These are phyloP conservation scores for Cylindrodendrum hubeiense DNA, from an alignment of 2,329 filamentous ascomycete species.

Conservation along the genomic window DNA sequence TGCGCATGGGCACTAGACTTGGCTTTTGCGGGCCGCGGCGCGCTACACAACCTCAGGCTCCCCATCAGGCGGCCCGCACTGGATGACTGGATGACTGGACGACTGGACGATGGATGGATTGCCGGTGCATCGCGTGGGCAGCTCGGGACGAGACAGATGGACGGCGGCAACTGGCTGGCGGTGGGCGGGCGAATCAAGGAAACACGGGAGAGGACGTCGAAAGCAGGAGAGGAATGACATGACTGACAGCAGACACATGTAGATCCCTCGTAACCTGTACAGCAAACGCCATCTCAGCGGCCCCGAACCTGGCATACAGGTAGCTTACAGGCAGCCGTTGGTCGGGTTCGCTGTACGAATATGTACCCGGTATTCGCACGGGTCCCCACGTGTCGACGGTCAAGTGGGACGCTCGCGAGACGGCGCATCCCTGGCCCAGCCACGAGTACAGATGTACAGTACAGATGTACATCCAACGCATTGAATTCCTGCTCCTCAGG, in stretches of 20 bases:
- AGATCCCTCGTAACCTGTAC: neutral
- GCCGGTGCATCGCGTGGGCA: too few relatives aligned
- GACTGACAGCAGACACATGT: neutral
- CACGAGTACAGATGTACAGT: neutral
- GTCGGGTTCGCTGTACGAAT: neutral
- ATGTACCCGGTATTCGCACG: neutral
- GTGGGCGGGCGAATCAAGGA: neutral
- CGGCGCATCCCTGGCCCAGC: constrained; percentile 17
- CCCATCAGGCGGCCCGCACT: neutral
- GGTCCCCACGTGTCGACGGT: constrained; percentile 28
- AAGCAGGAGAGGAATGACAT: neutral
- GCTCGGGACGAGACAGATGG: neutral
- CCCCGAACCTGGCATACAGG: neutral
- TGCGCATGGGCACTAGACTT: constrained; percentile 9
- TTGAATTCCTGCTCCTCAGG: constrained; percentile 9
- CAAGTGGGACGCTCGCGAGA: constrained; percentile 26
- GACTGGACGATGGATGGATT: neutral
- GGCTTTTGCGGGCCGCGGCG: constrained; percentile 7
- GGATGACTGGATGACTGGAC: neutral
- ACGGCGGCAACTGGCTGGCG: neutral
- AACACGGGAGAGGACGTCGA: neutral
- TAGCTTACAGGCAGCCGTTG: neutral
- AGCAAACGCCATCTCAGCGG: neutral
- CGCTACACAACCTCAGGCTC: neutral
- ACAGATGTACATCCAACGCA: constrained; percentile 11